Conservation (phyloP, 2,329 filamentous ascomycete genomes). For the Botrytis porri region DNA sequence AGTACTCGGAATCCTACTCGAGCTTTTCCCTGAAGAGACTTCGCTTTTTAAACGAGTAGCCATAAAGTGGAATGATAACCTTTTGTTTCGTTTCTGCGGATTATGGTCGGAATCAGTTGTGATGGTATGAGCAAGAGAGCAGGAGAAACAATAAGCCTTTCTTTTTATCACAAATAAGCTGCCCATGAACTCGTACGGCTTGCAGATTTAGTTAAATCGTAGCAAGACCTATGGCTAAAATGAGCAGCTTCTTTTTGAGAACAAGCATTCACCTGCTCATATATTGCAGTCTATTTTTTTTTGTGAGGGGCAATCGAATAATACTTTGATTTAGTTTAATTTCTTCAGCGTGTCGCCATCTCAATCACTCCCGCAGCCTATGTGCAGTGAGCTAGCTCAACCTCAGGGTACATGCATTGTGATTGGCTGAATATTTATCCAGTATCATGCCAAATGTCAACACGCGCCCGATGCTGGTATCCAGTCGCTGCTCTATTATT, state of each 20-base stretch:
- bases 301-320: no score
- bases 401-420: neutral
- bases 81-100: neutral
- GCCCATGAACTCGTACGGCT: neutral
- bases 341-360: no score
- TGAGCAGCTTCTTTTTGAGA: neutral
- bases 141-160: neutral
- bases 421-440: neutral
- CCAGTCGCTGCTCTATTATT: neutral
- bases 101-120: neutral
- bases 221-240: no score
- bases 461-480: neutral
- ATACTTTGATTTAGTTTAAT: no score
- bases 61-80: neutral
- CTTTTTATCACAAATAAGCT: neutral
- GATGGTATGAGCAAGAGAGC: neutral
- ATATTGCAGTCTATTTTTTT: no score
- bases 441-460: neutral
- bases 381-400: neutral
- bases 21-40: neutral
- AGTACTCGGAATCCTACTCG: neutral
- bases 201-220: neutral
- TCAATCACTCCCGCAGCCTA: no score
- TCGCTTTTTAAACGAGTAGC: neutral
- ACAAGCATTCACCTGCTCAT: neutral